These are phyloP conservation scores for Colletotrichum orchidophilum DNA, from an alignment of 2,329 filamentous ascomycete genomes.

Conservation along the genomic window DNA sequence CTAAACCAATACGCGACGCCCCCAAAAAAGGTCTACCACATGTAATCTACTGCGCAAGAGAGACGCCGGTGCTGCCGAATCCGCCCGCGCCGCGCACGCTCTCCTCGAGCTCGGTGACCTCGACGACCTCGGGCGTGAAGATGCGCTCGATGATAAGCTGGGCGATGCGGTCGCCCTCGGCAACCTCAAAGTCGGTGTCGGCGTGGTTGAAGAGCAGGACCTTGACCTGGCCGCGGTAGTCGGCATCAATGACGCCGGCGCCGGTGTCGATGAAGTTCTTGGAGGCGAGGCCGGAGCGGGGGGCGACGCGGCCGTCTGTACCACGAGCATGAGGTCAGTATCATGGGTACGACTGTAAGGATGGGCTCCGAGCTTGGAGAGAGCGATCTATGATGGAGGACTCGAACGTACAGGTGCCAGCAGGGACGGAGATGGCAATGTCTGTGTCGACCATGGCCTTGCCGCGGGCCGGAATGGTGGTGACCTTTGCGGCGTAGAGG, in stretches of 20 bases:
- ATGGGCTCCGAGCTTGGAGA: not conserved
- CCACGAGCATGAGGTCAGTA: not conserved
- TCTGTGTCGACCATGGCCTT: constrained; percentile 91
- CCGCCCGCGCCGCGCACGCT: constrained; percentile 91
- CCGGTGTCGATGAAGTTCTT: constrained; percentile 98
- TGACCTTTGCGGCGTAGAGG: constrained; percentile 81
- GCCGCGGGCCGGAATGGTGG: constrained; percentile 80
- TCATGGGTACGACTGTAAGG: not conserved
- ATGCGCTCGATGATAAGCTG: constrained; percentile 96
- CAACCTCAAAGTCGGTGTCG: constrained; percentile 82
- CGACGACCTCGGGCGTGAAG: constrained; percentile 90
- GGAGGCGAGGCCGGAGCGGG: constrained; percentile 87
- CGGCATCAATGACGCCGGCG: constrained; percentile 96
- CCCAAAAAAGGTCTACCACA: not conserved
- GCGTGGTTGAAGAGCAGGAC: constrained; percentile 94
- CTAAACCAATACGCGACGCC: too few relatives aligned
- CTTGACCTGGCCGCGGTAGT: constrained; percentile 95
- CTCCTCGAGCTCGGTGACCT: constrained; percentile 87
- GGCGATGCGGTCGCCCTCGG: constrained; percentile 88
- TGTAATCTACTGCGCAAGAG: constrained; percentile 22
- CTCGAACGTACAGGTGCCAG: constrained; percentile 81
- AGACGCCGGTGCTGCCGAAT: constrained; percentile 85
- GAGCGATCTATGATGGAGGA: not conserved
- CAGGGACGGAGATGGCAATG: constrained; percentile 89
- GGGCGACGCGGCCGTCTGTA: constrained; percentile 86